These are phyloP conservation scores for Tricholoma sp. DNA, from an alignment of 768 basidiomycete genomes.

Conservation along the genomic window DNA sequence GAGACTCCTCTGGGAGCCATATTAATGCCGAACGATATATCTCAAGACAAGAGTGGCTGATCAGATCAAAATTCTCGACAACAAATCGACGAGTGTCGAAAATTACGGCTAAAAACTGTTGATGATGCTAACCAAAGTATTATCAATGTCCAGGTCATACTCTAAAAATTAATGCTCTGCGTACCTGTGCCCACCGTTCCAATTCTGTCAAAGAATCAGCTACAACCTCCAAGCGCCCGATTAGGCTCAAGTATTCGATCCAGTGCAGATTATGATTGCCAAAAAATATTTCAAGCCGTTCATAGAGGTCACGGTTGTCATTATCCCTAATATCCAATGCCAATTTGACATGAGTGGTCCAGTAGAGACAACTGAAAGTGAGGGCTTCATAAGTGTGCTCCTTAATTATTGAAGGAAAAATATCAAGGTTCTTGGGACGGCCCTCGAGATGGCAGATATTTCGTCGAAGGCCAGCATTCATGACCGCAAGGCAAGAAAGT, in stretches of 20 bases:
- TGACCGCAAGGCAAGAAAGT: neutral
- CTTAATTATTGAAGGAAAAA: neutral
- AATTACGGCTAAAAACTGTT: neutral
- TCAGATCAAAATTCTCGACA: neutral
- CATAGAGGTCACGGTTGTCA: no score
- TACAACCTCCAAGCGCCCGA: neutral
- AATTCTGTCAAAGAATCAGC: conserved; percentile 2
- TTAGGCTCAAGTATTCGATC: conserved; percentile 6
- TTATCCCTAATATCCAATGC: neutral
- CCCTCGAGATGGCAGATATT: conserved; percentile 5
- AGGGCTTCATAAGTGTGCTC: neutral
- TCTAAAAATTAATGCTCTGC: neutral
- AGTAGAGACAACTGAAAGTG: conserved; percentile 5
- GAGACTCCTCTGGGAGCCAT: neutral
- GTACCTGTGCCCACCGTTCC: conserved; percentile 1
- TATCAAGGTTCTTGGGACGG: neutral
- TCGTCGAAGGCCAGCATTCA: conserved; percentile 1
- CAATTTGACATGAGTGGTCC: conserved; percentile 4
- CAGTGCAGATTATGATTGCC: conserved; percentile 3
- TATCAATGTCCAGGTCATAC: neutral
- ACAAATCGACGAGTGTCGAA: neutral
- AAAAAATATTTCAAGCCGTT: conserved; percentile 2
- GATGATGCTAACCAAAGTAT: neutral
- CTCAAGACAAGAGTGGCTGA: neutral
- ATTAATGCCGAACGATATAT: neutral